Percentiles rank a stretch among this genome's conserved stretches.
phyloP scores from a whole-genome alignment of 139 green algal genomes.

The Tetradesmus lagerheimii region DNA sequence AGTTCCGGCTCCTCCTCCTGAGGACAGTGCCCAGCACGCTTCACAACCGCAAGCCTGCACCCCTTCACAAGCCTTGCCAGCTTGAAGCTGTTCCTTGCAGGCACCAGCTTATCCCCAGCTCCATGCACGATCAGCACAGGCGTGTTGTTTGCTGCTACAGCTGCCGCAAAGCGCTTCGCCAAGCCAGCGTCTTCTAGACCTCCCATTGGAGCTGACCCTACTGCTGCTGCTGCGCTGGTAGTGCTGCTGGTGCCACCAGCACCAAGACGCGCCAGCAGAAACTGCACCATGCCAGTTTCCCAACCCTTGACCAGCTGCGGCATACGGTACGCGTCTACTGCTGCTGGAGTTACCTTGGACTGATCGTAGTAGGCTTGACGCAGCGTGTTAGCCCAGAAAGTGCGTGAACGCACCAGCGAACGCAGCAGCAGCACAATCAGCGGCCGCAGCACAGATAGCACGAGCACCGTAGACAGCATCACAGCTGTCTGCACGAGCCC shows the following conservation, averaged over 20 bases:
- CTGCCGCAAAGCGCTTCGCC: constrained; percentile 56
- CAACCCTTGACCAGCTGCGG: constrained; percentile 83
- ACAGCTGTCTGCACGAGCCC: constrained; percentile 2
- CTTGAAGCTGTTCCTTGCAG: constrained; percentile 77
- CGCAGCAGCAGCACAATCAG: constrained; percentile 75
- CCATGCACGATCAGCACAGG: constrained; percentile 86
- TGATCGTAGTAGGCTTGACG: constrained; percentile 62
- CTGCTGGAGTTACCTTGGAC: constrained; percentile 48
- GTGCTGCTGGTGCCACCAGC: background rate
- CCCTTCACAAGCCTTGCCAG: constrained; percentile 75
- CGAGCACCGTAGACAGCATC: constrained; percentile 38
- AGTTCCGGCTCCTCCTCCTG: constrained; percentile 87
- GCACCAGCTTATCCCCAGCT: constrained; percentile 79
- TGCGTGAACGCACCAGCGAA: constrained; percentile 61
- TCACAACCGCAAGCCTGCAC: constrained; percentile 68
- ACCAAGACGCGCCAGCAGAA: constrained; percentile 21
- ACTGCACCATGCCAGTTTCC: constrained; percentile 63
- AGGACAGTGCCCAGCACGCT: constrained; percentile 83
- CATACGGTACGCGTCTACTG: constrained; percentile 82
- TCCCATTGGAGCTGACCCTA: background rate
- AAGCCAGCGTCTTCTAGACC: constrained; percentile 51
- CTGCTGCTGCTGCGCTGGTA: constrained; percentile 17
- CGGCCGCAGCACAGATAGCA: constrained; percentile 57
- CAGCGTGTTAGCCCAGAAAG: constrained; percentile 75
- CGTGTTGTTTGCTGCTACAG: constrained; percentile 31